phyloP scores from a whole-genome alignment of 495 filamentous ascomycete genomes.

The Penicillium tannophilum region DNA sequence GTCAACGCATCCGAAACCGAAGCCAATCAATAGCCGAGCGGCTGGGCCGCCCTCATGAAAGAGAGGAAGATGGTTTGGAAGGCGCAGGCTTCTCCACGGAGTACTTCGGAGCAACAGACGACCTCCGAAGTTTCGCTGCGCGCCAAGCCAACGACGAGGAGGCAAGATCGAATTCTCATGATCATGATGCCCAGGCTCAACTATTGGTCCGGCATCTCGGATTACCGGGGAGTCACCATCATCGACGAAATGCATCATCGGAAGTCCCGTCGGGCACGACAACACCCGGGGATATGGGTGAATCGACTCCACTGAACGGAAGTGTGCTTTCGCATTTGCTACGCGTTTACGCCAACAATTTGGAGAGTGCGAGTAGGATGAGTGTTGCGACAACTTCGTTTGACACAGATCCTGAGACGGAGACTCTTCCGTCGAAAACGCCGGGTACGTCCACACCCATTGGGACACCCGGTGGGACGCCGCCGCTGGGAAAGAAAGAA shows the following conservation, averaged over 20 bases:
- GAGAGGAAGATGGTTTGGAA: constrained; percentile 31
- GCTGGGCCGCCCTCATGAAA: constrained; percentile 31
- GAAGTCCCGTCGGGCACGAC: constrained; percentile 22
- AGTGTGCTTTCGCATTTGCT: constrained; percentile 31
- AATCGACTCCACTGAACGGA: constrained; percentile 25
- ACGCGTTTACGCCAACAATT: constrained; percentile 33
- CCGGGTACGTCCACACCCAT: constrained; percentile 14
- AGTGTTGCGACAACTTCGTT: constrained; percentile 25
- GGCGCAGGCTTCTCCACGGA: constrained; percentile 26
- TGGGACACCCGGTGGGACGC: neutral
- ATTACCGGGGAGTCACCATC: constrained; percentile 3
- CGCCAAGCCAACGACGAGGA: constrained; percentile 25
- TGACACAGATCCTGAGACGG: constrained; percentile 23
- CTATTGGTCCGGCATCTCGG: constrained; percentile 29
- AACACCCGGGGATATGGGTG: constrained; percentile 23
- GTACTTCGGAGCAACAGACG: constrained; percentile 33
- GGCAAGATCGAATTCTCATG: constrained; percentile 8
- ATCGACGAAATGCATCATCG: constrained; percentile 1
- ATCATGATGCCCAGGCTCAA: constrained; percentile 29
- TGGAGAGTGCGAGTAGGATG: constrained; percentile 24
- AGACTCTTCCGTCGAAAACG: constrained; percentile 22
- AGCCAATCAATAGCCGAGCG: constrained; percentile 26
- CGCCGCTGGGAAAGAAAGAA: constrained; percentile 30
- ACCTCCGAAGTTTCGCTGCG: constrained; percentile 24
- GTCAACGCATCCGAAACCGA: constrained; percentile 24